Conservation (phyloP, 257 asterid genomes). For the Penstemon newberryi region DNA sequence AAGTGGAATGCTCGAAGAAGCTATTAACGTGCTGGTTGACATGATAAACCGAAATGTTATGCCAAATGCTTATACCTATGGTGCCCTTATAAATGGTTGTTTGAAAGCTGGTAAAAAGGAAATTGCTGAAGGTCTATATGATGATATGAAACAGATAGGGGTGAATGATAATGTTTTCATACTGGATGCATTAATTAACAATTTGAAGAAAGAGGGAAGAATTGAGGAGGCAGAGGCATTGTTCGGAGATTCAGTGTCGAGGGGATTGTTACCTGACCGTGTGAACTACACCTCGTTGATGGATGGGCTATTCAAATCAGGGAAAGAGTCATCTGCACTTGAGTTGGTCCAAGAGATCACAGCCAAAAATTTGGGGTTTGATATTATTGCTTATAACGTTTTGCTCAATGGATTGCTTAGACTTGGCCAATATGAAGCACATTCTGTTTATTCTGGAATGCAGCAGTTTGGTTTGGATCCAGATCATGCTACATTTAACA, state of each 20-base stretch:
- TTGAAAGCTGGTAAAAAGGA: slow-evolving; percentile 67
- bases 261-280: slow-evolving; percentile 66
- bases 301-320: slow-evolving; percentile 84
- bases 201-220: slow-evolving; percentile 60
- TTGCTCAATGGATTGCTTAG: slow-evolving; percentile 71
- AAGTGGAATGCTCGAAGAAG: slow-evolving; percentile 71
- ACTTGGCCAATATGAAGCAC: slow-evolving; percentile 60
- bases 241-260: slow-evolving; percentile 46
- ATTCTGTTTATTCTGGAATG: slow-evolving; percentile 59
- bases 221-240: slow-evolving; percentile 64
- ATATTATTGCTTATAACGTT: slow-evolving; percentile 67
- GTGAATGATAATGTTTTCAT: slow-evolving; percentile 55
- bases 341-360: slow-evolving; percentile 65
- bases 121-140: slow-evolving; percentile 52
- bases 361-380: slow-evolving; percentile 58
- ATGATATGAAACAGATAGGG: slow-evolving; percentile 67
- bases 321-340: slow-evolving; percentile 69
- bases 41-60: slow-evolving; percentile 54
- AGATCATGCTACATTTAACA: slow-evolving; percentile 69
- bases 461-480: slow-evolving; percentile 64
- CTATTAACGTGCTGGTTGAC: slow-evolving; percentile 41
- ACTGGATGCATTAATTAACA: slow-evolving; percentile 62
- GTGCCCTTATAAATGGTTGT: slow-evolving; percentile 69
- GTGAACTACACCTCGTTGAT: slow-evolving; percentile 80
- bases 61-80: slow-evolving; percentile 65